phyloP scores from a whole-genome alignment of 2,329 filamentous ascomycete genomes.

The Cladosporium sp. region DNA sequence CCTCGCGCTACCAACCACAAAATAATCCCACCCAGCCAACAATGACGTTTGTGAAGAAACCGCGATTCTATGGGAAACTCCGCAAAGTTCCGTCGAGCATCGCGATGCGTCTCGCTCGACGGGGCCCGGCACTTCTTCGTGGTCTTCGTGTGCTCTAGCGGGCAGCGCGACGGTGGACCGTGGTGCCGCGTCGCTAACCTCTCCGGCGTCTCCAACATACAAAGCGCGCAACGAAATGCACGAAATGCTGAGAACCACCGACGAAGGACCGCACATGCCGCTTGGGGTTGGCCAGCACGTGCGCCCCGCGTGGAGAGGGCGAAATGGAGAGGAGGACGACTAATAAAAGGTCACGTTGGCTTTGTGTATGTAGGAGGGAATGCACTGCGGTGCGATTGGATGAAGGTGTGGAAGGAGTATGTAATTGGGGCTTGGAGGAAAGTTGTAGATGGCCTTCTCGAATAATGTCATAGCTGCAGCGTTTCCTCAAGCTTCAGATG shows the following conservation, averaged over 20 bases:
- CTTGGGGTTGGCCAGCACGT: conserved; percentile 14
- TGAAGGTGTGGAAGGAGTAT: background rate
- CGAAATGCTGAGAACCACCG: conserved; percentile 1
- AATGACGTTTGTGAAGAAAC: conserved; percentile 1
- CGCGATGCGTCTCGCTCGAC: background rate
- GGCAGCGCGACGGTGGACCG: background rate
- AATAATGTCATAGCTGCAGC: background rate
- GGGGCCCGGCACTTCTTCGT: conserved; percentile 1
- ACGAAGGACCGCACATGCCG: conserved; percentile 11
- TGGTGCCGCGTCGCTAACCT: background rate
- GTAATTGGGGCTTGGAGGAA: background rate
- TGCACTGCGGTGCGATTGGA: background rate
- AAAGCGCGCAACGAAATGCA: background rate
- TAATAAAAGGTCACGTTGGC: background rate
- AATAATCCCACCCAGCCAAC: background rate
- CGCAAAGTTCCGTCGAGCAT: conserved; percentile 4
- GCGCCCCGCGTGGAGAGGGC: conserved; percentile 16
- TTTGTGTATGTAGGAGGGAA: background rate
- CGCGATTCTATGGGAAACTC: background rate
- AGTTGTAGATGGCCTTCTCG: background rate
- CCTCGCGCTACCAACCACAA: background rate
- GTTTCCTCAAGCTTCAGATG: background rate
- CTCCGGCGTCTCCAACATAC: conserved; percentile 7
- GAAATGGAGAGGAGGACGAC: background rate
- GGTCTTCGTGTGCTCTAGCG: conserved; percentile 11